Evolutionary conservation across 2,329 filamentous ascomycete species (phyloP).

Genomic region (Cladosporium sp.): DNA sequence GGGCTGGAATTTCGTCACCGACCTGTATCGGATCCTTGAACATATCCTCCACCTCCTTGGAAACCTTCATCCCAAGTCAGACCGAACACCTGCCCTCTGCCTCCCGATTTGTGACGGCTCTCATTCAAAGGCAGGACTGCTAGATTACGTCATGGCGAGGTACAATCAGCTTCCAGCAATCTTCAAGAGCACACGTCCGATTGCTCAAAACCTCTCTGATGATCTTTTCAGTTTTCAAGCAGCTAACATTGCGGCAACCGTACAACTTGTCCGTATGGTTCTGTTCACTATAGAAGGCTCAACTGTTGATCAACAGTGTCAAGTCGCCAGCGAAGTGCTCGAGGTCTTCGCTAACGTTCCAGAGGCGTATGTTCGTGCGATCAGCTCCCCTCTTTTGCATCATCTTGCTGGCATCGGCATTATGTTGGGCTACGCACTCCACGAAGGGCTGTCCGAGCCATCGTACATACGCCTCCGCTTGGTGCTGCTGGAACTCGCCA

Average conservation of each 20-base stretch:
- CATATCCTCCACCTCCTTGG: constrained; percentile 34
- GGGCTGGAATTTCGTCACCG: constrained; percentile 55
- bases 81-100: neutral
- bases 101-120: neutral
- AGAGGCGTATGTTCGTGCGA: constrained; percentile 40
- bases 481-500: constrained; percentile 39
- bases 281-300: constrained; percentile 39
- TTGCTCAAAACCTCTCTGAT: neutral
- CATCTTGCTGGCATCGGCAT: constrained; percentile 44
- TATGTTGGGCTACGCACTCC: constrained; percentile 42
- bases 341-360: constrained; percentile 40
- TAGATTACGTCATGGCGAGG: constrained; percentile 1
- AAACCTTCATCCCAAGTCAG: neutral
- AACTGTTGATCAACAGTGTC: constrained; percentile 39
- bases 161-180: constrained; percentile 1
- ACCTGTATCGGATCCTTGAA: constrained; percentile 52
- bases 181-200: neutral
- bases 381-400: constrained; percentile 43
- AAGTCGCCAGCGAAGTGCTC: constrained; percentile 40
- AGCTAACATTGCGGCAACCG: constrained; percentile 42
- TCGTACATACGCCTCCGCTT: constrained; percentile 37
- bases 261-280: constrained; percentile 42
- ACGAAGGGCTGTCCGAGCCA: constrained; percentile 36
- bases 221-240: constrained; percentile 37
- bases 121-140: neutral